Evolutionary conservation across 2,329 filamentous ascomycete genomes (phyloP), one percentile per base, ranked within the genome.

Genomic region (Pseudogymnoascus sp.): DNA sequence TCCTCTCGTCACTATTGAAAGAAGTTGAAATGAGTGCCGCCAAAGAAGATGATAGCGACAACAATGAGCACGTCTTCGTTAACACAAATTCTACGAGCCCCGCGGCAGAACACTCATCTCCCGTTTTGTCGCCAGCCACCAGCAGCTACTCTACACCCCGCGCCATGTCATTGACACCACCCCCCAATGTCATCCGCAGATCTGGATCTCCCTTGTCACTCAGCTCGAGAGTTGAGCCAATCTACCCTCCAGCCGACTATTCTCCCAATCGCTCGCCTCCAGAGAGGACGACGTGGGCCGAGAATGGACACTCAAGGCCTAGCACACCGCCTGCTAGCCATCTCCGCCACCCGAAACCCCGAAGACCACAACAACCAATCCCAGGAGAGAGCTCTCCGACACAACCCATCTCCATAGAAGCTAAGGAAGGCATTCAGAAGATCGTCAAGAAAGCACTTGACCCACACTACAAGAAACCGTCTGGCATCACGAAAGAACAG

Each of bases 351-450:
- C 71, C 74, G 15, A 71, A 70, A 66, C 70, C 72, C 7, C 69
- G 69, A 63, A 66, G 68, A 68, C 66, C 66, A 60, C 65, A 57
- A 53, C 72, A 67, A 70, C 60, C 66, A 38, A 17, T 38, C 35
- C 71, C 69, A 15, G 67, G 69, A 61, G 87, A 93, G 50, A 79
- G 80, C 1, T 92, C 90, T n/a, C 89, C 90, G 7, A 83, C 81
- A 2, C 85, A 88, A 35, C 73, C 78, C 6, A 83, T 96, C 70
- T 89, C 93, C 0, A 85, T 91, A 23, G 87, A 90, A 67, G 89
- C 90, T 67, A 99, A 99, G 75, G 87, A 90, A 68, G 91, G 87
- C 71, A 89, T 99, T 67, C 93, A 92, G 73, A 87, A 87, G 69
- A 91, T 97, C 76, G 95, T 97, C 69, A 90, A 91, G 67, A 80